Evolutionary conservation across 495 filamentous ascomycete genomes (phyloP), one percentile per base, ranked within the genome.

Genomic region (Neurospora tetraspora): DNA sequence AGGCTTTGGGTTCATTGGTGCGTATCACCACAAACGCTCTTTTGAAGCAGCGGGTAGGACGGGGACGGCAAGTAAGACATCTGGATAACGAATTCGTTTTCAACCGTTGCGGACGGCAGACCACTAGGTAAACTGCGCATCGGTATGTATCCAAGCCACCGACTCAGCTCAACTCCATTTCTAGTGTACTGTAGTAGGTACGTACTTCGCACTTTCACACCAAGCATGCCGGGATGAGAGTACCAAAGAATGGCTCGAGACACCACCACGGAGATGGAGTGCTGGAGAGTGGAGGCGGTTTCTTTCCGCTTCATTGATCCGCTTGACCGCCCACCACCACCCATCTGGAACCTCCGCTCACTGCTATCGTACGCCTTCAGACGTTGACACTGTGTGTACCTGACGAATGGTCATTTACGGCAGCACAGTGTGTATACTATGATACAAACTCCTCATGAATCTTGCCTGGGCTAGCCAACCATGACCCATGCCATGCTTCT

Each of bases 321-420:
- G 77, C 77, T 80, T 78, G 77, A 80, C 78, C 77, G 73, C 77
- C 78, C 73, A 69, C 76, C 70, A 31, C 14, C 18, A 34, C 47
- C 45, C 37, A 47, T 53, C 68, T 70, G 65, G 43, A 34, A 69
- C 75, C 70, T 70, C 69, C 45, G 39, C 42, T 27, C 43, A 34
- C 70, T 53, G 31, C 27, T 71, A 27, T 65, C 53, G 53, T 61
- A 16, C 53, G 27, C 53, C 11, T 9, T 34, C 7, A 34, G 27
- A 65, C 6, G 53, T 65, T 34, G 6, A 36, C 53, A 65, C 53
- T 65, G 27, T 65, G 27, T 18, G 53, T 65, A 34, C 53, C 53
- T 65, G 53, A 65, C 53, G 6, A 65, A 65, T 65, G 53, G 16
- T 7, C 53, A 34, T 14, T 61, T 65, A 6, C 23, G 53, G 53